Evolutionary conservation across 2,329 filamentous ascomycete species (phyloP).

Genomic region (Cercospora sojina): DNA sequence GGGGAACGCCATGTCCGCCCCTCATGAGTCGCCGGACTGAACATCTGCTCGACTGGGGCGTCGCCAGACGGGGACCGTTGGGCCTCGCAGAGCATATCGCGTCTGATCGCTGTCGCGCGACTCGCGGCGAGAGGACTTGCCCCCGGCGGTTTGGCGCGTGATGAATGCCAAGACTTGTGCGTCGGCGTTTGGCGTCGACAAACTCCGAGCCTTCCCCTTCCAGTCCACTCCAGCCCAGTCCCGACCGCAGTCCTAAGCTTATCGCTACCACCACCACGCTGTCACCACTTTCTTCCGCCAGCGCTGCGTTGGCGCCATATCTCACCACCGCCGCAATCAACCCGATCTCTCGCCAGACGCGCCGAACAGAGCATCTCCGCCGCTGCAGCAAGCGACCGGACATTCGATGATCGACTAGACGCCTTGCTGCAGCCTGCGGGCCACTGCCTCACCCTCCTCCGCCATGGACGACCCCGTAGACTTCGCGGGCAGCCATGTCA

Average conservation of each 20-base stretch:
- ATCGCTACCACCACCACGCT: neutral
- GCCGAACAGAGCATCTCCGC: neutral
- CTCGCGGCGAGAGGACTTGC: neutral
- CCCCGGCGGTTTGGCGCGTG: neutral
- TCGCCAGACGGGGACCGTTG: neutral
- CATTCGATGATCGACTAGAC: constrained; percentile 8
- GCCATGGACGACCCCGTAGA: constrained; percentile 23
- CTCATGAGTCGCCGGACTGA: neutral
- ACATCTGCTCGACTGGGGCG: neutral
- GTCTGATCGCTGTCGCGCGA: neutral
- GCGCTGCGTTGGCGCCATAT: neutral
- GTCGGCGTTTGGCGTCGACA: neutral
- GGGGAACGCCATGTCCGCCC: neutral
- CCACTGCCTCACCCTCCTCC: neutral
- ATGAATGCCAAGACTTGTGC: neutral
- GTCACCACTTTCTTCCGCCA: neutral
- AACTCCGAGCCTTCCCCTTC: neutral
- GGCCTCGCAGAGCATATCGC: neutral
- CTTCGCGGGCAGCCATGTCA: neutral
- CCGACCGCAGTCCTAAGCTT: neutral
- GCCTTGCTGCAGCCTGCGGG: neutral
- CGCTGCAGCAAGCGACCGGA: neutral
- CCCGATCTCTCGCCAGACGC: neutral
- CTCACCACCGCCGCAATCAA: neutral
- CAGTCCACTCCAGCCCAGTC: neutral